Base-by-base conservation (phyloP, 495 filamentous ascomycete species). In the Aspergillus hancockii region DNA sequence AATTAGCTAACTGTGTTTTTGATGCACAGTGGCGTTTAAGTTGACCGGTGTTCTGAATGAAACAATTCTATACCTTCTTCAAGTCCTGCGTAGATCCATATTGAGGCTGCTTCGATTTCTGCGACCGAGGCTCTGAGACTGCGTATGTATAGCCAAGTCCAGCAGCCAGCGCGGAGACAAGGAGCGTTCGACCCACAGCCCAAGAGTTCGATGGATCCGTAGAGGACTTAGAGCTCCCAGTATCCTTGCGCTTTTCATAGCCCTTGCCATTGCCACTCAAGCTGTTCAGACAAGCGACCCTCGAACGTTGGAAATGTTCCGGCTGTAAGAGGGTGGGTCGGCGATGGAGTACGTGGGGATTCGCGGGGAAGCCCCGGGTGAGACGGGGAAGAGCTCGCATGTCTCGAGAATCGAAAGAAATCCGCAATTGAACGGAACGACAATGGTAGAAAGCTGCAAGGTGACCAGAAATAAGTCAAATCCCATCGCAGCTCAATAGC, bases 71-170 rank as follows among this genome's bases (percentile, higher is more conserved):
- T 58, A 80, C 78, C 68, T 75, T 78, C 49, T 71, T 67, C 43
- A 79, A 78, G 30, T 80, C 72, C 25, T 70, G 64, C n/a, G 59
- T 40, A 21, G 72, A 71, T 25, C 76, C 78, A 64, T 79, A 81
- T 34, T 67, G 64, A 14, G 75, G 71, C 38, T 67, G 59, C 14
- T 61, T 60, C 4, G 59, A 9, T 1, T 43, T 45, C 25, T 58
- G 36, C 50, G 62, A 52, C 16, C 60, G 36, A 0, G 65, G 50
- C 36, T 45, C 64, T 31, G 59, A 68, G 14, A 54, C 52, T 10
- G 74, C 71, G n/a, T 63, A 69, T n/a, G 65, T 64, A 47, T 76
- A 78, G 22, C 75, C 74, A 10, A 75, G 58, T 22, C 74, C 71
- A 14, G 70, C 74, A 36, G 71, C 72, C 16, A 75, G 63, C 54